A percentile compares a stretch with the other conserved stretches of the same genome.
Conservation (phyloP, 1,284 basidiomycete genomes). For the Apiotrichum veenhuisii region DNA sequence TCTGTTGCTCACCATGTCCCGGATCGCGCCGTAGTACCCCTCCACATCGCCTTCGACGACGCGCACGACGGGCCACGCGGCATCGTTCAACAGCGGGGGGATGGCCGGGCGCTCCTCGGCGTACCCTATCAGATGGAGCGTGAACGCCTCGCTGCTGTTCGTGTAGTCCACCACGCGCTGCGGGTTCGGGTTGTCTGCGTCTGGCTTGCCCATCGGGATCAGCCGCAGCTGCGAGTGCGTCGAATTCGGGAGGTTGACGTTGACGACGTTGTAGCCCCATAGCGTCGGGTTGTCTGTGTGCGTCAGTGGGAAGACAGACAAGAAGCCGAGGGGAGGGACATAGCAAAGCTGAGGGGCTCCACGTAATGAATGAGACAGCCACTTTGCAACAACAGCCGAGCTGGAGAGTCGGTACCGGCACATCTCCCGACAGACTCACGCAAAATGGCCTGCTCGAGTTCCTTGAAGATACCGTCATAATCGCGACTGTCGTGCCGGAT, state of each 20-base stretch:
- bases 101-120: not conserved
- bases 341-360: no score
- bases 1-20: not conserved
- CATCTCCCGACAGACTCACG: not conserved
- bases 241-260: not conserved
- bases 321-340: no score
- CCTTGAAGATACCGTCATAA: not conserved
- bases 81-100: not conserved
- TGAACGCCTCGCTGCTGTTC: conserved; percentile 2
- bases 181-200: not conserved
- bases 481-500: not conserved
- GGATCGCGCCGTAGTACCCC: not conserved
- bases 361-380: no score
- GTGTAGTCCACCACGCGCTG: not conserved
- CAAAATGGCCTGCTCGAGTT: not conserved
- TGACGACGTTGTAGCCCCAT: conserved; percentile 1
- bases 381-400: no score
- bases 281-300: not conserved
- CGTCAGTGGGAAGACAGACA: not conserved
- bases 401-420: no score
- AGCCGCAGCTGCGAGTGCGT: not conserved
- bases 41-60: not conserved
- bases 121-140: conserved; percentile 5
- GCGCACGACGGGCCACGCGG: conserved; percentile 3
- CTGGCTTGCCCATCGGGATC: not conserved